Evolutionary conservation across 148 eudicot genomes (phyloP).

Genomic region (Rhododendron vialii): DNA sequence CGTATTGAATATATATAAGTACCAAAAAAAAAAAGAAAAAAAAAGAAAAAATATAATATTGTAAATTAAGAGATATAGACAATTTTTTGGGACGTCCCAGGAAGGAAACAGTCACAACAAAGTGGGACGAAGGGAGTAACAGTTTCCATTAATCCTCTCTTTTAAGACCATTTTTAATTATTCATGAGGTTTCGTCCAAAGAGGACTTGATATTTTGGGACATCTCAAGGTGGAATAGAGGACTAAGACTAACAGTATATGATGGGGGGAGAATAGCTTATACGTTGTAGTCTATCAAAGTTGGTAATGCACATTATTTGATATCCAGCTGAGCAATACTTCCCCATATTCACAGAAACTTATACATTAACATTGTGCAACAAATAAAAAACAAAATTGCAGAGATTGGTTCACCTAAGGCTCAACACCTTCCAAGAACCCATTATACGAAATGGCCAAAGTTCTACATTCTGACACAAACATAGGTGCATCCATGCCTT

Average conservation of each 20-base stretch:
- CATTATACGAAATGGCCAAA: not conserved
- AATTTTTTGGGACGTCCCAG: too few relatives aligned
- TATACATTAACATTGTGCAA: not conserved
- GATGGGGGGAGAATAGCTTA: not conserved
- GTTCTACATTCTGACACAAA: not conserved
- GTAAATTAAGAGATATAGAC: too few relatives aligned
- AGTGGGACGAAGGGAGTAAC: too few relatives aligned
- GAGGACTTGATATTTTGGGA: not conserved
- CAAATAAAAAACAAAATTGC: not conserved
- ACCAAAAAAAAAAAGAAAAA: too few relatives aligned
- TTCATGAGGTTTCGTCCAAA: not conserved
- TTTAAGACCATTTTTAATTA: not conserved
- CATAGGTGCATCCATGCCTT: not conserved
- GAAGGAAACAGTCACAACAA: too few relatives aligned
- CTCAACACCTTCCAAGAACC: not conserved
- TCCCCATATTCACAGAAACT: not conserved
- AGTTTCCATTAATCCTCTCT: not conserved
- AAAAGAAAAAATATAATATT: too few relatives aligned
- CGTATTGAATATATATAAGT: too few relatives aligned
- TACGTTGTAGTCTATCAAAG: not conserved
- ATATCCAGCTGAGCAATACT: not conserved
- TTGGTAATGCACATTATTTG: not conserved
- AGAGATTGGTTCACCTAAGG: not conserved
- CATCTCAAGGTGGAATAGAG: not conserved
- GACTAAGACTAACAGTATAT: not conserved